phyloP scores from a whole-genome alignment of 495 filamentous ascomycete genomes.

The Ramalina intermedia region DNA sequence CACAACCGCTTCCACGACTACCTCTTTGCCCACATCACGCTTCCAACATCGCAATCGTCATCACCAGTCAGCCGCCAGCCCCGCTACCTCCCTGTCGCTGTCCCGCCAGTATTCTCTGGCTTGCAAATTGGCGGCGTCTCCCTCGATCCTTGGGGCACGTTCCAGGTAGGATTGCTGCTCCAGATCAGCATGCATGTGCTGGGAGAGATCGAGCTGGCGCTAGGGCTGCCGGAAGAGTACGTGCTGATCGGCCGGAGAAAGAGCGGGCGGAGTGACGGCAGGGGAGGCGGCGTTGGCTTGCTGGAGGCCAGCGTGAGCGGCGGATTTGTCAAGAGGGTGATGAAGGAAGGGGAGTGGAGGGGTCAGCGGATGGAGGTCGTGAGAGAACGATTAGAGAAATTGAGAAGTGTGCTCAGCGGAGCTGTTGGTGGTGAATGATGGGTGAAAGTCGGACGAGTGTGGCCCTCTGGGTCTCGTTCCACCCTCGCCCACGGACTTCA shows the following conservation, averaged over 20 bases:
- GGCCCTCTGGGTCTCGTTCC: too few species aligned
- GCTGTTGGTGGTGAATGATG: too few species aligned
- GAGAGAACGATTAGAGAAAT: not conserved
- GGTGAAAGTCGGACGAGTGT: too few species aligned
- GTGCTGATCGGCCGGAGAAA: not conserved
- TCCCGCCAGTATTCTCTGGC: slow-evolving; percentile 3
- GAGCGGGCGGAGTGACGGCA: not conserved
- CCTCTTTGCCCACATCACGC: not conserved
- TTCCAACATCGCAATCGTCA: not conserved
- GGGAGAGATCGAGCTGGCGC: slow-evolving; percentile 1
- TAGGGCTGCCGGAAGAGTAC: slow-evolving; percentile 4
- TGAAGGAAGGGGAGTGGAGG: slow-evolving; percentile 1
- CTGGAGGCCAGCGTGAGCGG: slow-evolving; percentile 1
- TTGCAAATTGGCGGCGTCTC: slow-evolving; percentile 7
- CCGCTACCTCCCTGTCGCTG: not conserved
- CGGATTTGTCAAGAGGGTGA: slow-evolving; percentile 1
- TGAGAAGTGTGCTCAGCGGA: not conserved
- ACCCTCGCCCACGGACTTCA: too few species aligned
- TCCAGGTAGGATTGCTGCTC: slow-evolving; percentile 1
- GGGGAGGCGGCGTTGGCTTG: not conserved
- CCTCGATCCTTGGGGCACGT: slow-evolving; percentile 1
- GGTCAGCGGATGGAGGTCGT: slow-evolving; percentile 1
- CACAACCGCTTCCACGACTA: slow-evolving; percentile 3
- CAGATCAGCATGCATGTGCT: slow-evolving; percentile 5
- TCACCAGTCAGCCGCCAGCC: too few species aligned